Base-by-base conservation (phyloP, 805 yeast species). In the Naumovozyma baii region DNA sequence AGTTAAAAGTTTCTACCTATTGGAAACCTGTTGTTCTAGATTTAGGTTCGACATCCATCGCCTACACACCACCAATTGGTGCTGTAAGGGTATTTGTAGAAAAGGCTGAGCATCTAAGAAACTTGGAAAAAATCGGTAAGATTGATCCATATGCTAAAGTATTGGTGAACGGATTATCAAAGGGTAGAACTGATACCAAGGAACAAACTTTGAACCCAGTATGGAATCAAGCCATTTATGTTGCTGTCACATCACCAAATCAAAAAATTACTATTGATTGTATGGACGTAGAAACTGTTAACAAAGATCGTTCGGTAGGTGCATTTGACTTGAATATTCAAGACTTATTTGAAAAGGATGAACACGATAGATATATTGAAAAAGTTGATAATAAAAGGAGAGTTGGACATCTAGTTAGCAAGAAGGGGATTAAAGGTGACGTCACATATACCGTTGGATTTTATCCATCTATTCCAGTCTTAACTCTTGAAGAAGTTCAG, bases 61-160 rank as follows among this genome's bases (percentile, higher is more conserved):
- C 90, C 38, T 90, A 87, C 64, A 76, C 86, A n/a, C 86, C 86
- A 42, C 98, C 98, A 37, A 80, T 90, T 57, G 98, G 99, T 57
- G 90, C 83, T 26, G 72, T 88, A 4, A 78, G 96, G 55, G 69
- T 92, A 20, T 68, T 73, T 43, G 61, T 92, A 44, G 74, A 73
- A 48, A 73, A 72, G 44, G 96, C 94, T 33, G 74, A 71, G 41
- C 81, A 77, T 44, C 72, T 92, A 54, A 74, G 82, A 43, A 90
- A 92, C 62, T 70, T 88, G 62, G 96, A 90, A 61, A 81, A 76
- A 40, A 70, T 92, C 43, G 97, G 97, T 44, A 84, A 78, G 52
- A 77, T 87, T 56, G 97, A 92, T 62, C 98, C 99, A 33, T 92
- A 90, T 56, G 76, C 78, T 5, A 77, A 94, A 53, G 67, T 90